These are phyloP conservation scores for Verticillium longisporum DNA, from an alignment of 2,329 filamentous ascomycete genomes.

Conservation along the genomic window DNA sequence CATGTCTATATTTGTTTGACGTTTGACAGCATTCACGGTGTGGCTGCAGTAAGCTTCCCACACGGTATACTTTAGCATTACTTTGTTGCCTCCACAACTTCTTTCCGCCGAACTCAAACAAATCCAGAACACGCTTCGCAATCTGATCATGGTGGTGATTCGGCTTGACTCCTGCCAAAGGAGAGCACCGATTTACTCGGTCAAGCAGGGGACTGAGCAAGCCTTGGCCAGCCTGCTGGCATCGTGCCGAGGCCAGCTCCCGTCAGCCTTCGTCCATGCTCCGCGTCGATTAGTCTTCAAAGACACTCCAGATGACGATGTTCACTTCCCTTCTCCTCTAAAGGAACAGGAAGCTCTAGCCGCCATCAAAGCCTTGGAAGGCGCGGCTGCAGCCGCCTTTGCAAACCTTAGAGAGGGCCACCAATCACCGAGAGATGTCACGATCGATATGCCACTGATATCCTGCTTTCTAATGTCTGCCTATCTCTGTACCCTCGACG, in stretches of 20 bases:
- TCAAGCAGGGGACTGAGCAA: slow-evolving; percentile 20
- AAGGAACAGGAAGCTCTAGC: slow-evolving; percentile 31
- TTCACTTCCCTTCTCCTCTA: slow-evolving; percentile 32
- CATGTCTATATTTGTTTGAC: slow-evolving; percentile 6
- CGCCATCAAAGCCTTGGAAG: slow-evolving; percentile 54
- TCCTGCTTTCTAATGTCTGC: slow-evolving; percentile 52
- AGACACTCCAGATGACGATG: slow-evolving; percentile 19
- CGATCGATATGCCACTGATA: slow-evolving; percentile 45
- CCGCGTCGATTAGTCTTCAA: slow-evolving; percentile 21
- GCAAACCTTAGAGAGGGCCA: slow-evolving; percentile 37
- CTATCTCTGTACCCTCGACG: slow-evolving; percentile 48
- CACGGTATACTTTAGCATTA: neutral
- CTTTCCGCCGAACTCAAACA: neutral
- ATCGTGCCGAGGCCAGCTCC: slow-evolving; percentile 21
- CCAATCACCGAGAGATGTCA: slow-evolving; percentile 27
- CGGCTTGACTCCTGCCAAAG: slow-evolving; percentile 7
- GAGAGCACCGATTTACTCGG: slow-evolving; percentile 17
- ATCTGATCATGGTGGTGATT: slow-evolving; percentile 6
- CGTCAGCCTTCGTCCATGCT: slow-evolving; percentile 19
- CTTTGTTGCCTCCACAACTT: neutral
- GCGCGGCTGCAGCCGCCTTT: slow-evolving; percentile 51
- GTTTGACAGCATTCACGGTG: slow-evolving; percentile 1
- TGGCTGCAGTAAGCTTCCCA: slow-evolving; percentile 8
- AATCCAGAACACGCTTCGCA: neutral
- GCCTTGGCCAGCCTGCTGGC: slow-evolving; percentile 20